Evolutionary conservation across 2,329 filamentous ascomycete species (phyloP), one percentile per base, ranked within the genome.

Genomic region (Trichoderma atrobrunneum): DNA sequence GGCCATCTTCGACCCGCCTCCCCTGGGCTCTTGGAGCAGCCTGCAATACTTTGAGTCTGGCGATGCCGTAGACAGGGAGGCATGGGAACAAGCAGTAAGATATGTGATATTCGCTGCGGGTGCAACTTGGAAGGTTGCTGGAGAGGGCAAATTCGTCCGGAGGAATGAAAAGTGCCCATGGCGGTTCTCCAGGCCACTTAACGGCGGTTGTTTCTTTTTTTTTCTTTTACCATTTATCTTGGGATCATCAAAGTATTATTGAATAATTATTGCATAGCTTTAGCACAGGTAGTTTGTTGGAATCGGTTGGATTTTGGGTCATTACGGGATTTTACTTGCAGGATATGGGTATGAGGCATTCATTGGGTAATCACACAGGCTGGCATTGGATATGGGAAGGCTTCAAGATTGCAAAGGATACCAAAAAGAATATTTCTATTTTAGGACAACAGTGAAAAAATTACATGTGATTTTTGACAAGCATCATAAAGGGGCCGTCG

Each of bases 1-100:
- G 18, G 77, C 82, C 71, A 74, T 86, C 48, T 78, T 83, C n/a
- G 77, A 78, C 51, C 72, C 76, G 24, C 72, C 73, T 5, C 77
- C 76, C 7, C 74, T 75, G 3, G 76, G 73, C 18, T 74, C 73
- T 1, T 88, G 85, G 82, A 75, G 76, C n/a, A 75, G 78, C n/a
- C 78, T 88, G 12, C 79, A 78, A 24, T 80, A 82, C 6, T 87
- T 88, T 67, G 85, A 88, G 77, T 85, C 82, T 57, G 86, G 86
- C 30, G 86, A 88, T 72, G 78, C 81, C 0, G 81, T 81, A 0
- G 83, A 86, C 72, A 77, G 76, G 48, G 84, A 85, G 69, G 81
- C 82, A 3, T 88, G 86, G 86, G 78, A 82, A 1, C 81, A 84
- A 80, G 82, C 82, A 0, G 81, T 84, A 18, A 79, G 84, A 43